Percentiles rank a stretch among this genome's conserved stretches.
These are phyloP conservation scores for Lactifluus hygrophoroides DNA, from an alignment of 768 basidiomycete species.

Conservation along the genomic window DNA sequence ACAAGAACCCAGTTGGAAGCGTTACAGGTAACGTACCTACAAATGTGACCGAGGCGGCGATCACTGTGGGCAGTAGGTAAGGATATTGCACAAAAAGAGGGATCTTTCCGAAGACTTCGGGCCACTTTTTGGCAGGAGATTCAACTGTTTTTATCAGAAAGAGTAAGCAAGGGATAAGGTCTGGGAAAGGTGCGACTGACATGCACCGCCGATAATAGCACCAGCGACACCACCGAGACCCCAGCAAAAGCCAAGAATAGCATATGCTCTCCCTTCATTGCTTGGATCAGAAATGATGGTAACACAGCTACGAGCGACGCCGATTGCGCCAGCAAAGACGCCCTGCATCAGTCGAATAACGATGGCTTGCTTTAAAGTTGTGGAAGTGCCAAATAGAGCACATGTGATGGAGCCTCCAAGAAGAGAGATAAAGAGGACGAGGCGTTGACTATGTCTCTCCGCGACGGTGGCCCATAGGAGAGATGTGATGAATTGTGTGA, in stretches of 20 bases:
- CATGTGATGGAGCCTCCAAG: slow-evolving; percentile 80
- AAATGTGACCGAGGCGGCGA: slow-evolving; percentile 72
- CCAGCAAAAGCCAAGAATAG: slow-evolving; percentile 92
- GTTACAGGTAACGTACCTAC: slow-evolving; percentile 39
- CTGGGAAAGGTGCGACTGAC: slow-evolving; percentile 36
- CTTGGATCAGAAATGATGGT: slow-evolving; percentile 80
- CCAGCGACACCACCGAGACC: slow-evolving; percentile 93
- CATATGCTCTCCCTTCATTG: slow-evolving; percentile 93
- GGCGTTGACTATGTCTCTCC: slow-evolving; percentile 79
- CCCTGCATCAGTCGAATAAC: slow-evolving; percentile 85
- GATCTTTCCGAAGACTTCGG: slow-evolving; percentile 54
- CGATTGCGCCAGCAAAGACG: slow-evolving; percentile 88
- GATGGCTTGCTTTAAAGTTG: slow-evolving; percentile 70
- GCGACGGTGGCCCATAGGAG: slow-evolving; percentile 96
- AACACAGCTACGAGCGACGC: slow-evolving; percentile 87
- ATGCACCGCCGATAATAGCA: slow-evolving; percentile 75
- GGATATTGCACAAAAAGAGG: slow-evolving; percentile 73
- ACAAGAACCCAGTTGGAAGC: not conserved
- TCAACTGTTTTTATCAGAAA: slow-evolving; percentile 45
- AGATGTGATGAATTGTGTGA: slow-evolving; percentile 93
- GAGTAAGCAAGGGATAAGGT: slow-evolving; percentile 14
- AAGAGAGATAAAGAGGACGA: slow-evolving; percentile 77
- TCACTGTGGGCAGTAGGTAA: slow-evolving; percentile 79
- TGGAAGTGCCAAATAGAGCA: slow-evolving; percentile 68
- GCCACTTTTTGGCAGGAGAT: slow-evolving; percentile 82